A percentile compares a stretch with the other conserved stretches of the same genome.
Evolutionary conservation across 208 protist species (phyloP).

Genomic region (Acanthamoeba rhysodes): DNA sequence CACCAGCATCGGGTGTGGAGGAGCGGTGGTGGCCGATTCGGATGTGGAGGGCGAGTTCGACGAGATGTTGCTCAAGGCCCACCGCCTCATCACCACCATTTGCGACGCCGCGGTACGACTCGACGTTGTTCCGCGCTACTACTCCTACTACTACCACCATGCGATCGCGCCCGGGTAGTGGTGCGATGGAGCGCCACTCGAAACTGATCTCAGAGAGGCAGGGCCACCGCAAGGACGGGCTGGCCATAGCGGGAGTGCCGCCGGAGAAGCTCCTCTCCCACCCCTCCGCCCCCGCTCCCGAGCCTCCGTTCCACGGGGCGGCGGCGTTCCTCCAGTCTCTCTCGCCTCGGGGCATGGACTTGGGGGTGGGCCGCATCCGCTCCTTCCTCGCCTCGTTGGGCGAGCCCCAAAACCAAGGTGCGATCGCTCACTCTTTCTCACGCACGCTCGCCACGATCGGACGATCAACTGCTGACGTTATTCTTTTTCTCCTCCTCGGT

Average conservation of each 20-base stretch:
- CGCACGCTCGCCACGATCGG: no score
- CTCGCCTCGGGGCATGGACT: constrained; percentile 38
- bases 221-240: background rate
- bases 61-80: constrained; percentile 88
- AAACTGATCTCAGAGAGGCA: no score
- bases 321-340: background rate
- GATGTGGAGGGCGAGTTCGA: constrained; percentile 84
- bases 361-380: background rate
- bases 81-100: constrained; percentile 24
- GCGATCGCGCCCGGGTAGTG: no score
- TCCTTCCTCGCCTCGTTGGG: background rate
- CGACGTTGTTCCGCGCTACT: no score
- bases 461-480: no score
- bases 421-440: no score
- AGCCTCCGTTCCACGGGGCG: no score
- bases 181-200: no score
- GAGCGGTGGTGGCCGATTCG: constrained; percentile 86
- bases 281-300: no score
- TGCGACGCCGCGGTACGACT: background rate
- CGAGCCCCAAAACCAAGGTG: background rate
- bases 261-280: background rate
- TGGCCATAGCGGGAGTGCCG: background rate
- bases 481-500: no score
- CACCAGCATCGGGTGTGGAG: constrained; percentile 83
- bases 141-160: no score